A percentile compares a stretch with the other conserved stretches of the same genome.
phyloP scores from a whole-genome alignment of 106 monocot species.

The Amphibolis antarctica region DNA sequence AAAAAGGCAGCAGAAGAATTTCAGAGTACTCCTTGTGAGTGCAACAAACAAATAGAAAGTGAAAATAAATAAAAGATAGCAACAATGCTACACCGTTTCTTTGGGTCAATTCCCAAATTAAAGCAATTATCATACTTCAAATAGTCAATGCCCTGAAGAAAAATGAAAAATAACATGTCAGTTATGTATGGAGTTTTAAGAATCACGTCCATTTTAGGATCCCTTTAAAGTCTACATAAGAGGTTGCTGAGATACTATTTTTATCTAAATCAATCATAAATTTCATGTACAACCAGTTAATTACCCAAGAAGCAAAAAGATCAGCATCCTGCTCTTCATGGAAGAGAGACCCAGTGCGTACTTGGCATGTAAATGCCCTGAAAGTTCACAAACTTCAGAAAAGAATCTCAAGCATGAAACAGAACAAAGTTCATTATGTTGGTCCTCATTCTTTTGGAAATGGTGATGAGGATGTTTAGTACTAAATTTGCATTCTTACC shows the following conservation, averaged over 20 bases:
- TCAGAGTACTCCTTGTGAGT: neutral
- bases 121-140: slow-evolving; percentile 96
- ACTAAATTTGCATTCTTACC: slow-evolving; percentile 26
- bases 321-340: slow-evolving; percentile 75
- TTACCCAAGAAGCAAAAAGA: slow-evolving; percentile 91
- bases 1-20: slow-evolving; percentile 3
- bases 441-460: neutral
- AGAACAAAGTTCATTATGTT: slow-evolving; percentile 2
- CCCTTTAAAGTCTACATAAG: too few species aligned
- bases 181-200: neutral
- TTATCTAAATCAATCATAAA: too few species aligned
- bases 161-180: slow-evolving; percentile 2
- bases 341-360: slow-evolving; percentile 80
- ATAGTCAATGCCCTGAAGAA: slow-evolving; percentile 75
- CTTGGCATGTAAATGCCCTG: slow-evolving; percentile 92
- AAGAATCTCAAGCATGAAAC: neutral
- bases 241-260: too few species aligned
- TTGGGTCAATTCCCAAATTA: slow-evolving; percentile 81
- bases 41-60: neutral
- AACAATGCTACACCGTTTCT: slow-evolving; percentile 45
- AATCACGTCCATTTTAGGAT: too few species aligned
- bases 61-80: neutral
- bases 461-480: neutral
- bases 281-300: neutral
- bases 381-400: slow-evolving; percentile 6